phyloP scores from a whole-genome alignment of 1,284 basidiomycete species.

The Moesziomyces parantarcticus region DNA sequence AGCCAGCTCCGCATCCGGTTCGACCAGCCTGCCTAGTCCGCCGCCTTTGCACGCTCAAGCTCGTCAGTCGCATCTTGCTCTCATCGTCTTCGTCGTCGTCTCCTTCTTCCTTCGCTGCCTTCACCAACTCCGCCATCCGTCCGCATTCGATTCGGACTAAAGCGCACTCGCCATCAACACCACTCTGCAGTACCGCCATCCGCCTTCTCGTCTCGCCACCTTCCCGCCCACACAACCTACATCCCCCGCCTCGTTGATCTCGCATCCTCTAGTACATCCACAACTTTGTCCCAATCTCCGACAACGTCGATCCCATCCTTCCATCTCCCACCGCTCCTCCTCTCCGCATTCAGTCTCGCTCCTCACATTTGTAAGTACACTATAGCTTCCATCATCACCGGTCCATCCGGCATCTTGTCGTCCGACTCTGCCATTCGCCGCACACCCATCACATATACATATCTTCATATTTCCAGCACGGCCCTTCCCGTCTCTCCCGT shows the following conservation, averaged over 20 bases:
- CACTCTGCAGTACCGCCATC: neutral
- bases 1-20: constrained; percentile 29
- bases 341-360: constrained; percentile 21
- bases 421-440: neutral
- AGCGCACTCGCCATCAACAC: neutral
- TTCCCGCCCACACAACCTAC: neutral
- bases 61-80: neutral
- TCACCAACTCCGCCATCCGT: neutral
- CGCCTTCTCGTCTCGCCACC: neutral
- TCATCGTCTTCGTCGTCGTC: constrained; percentile 3
- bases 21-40: constrained; percentile 3
- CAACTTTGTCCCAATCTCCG: constrained; percentile 37
- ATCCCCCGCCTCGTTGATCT: constrained; percentile 4
- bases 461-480: too few relatives aligned
- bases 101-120: constrained; percentile 9
- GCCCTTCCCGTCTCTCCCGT: neutral
- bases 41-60: neutral
- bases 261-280: constrained; percentile 1
- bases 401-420: neutral
- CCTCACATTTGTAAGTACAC: constrained; percentile 1
- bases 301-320: constrained; percentile 8
- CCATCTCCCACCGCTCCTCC: neutral
- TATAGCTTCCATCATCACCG: neutral
- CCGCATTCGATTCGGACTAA: neutral
- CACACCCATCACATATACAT: neutral